Base-by-base conservation (phyloP, 345 rosid species). In the Ceriops zippeliana region DNA sequence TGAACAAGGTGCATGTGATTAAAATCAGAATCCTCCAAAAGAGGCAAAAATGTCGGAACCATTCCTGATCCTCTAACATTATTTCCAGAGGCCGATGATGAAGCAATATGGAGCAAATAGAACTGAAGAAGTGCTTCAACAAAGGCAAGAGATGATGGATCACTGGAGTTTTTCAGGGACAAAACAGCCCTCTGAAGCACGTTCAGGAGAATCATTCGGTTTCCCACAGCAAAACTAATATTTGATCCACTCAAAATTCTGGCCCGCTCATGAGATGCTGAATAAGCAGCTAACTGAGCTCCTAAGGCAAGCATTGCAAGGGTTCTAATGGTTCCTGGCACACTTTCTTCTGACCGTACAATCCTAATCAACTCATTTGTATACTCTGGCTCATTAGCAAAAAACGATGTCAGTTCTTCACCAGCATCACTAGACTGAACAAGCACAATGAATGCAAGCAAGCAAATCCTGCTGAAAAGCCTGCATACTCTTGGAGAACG, bases 341-440 rank as follows among this genome's bases (percentile, higher is more conserved):
- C 78, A 58, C 87, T 79, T 74, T 89, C 96, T 72, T 93, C 98
- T 7, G 98, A 84, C 20, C 89, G 84, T 72, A 93, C 98, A 53
- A 93, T 93, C 82, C 95, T 89, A 65, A 89, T 89, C 63, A 93
- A 76, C 79, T 93, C 98, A 80, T 89, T 91, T 69, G 98, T 91
- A 80, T 91, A 89, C 74, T 91, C 98, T 1, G 97, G 98, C 74
- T 93, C 98, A 83, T 93, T 91, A n/a, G 92, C 95, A 67, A 93
- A 93, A 70, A 91, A 93, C 57, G 98, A 84, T 10, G 92, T 81
- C 64, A 93, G 78, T 69, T 91, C 98, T 34, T 91, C 98, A 71
- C 86, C 86, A 46, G 97, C 96, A 83, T 93, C 98, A 83, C 84
- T 83, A 52, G 96, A 93, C 76, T 93, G 97, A 79, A 93, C 92